Evolutionary conservation across 768 basidiomycete species (phyloP).

Genomic region (Phlebiopsis flavidoalba): DNA sequence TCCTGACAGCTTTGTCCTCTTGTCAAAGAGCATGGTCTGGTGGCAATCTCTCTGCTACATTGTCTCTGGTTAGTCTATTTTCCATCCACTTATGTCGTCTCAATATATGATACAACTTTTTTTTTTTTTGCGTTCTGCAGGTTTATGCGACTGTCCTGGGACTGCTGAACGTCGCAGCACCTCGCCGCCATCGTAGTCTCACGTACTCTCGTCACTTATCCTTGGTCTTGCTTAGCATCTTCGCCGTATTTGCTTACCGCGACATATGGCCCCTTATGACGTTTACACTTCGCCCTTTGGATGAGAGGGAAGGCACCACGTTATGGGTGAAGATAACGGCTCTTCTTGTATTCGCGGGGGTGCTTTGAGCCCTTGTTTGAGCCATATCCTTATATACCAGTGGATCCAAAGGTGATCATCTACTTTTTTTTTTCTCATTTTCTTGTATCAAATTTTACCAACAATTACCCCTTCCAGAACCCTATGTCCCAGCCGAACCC

Average conservation of each 20-base stretch:
- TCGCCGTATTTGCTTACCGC: conserved; percentile 25
- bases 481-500: conserved; percentile 26
- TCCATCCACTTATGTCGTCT: background rate
- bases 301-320: conserved; percentile 22
- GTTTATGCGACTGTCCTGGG: background rate
- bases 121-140: background rate
- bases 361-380: conserved; percentile 30
- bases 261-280: conserved; percentile 32
- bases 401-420: conserved; percentile 24
- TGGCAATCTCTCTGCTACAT: background rate
- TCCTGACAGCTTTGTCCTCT: background rate
- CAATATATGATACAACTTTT: background rate
- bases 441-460: background rate
- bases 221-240: background rate
- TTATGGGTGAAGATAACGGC: conserved; percentile 30
- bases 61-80: background rate
- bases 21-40: background rate
- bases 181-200: background rate
- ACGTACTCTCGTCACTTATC: background rate
- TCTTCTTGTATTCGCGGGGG: conserved; percentile 27
- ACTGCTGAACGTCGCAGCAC: background rate
- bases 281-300: conserved; percentile 26
- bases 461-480: conserved; percentile 1
- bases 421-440: background rate
- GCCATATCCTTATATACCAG: conserved; percentile 31